Evolutionary conservation across 441 rosid genomes (phyloP), one percentile per base, ranked within the genome.

Genomic region (Arabidopsis lyrata): DNA sequence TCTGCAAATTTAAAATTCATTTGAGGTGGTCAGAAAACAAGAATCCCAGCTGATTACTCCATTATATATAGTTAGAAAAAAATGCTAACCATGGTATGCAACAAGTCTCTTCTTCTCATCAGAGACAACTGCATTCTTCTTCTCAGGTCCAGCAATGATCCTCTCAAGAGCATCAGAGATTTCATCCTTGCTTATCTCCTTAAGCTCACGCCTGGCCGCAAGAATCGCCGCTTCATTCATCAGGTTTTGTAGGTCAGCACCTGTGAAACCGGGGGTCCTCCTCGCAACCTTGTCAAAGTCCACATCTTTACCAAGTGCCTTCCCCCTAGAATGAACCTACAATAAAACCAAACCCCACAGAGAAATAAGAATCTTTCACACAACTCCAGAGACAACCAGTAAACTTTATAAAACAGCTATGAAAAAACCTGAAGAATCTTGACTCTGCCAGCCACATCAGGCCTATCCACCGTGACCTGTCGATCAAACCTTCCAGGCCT

Each of bases 141-240:
- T 93, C 83, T 93, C 98, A 5, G 98, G 98, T 52, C 98, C 98
- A 22, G 97, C 98, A 81, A 91, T 94, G 64, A 94, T 94, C 81
- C 98, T 88, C 83, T 93, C 98, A 31, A 93, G 80, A 64, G 97
- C 98, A 88, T 93, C 98, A 0, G 97, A 82, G 67, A 93, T 93
- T 84, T 91, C 98, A 65, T 93, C 98, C 73, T 93, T 91, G 83
- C 98, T 93, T 62, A 93, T 91, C 82, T 93, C 97, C 87, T 93
- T 93, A 14, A 93, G 96, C 66, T 91, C 93, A 59, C 97, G 94
- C 74, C 97, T 86, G 41, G 98, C 98, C 5, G 98, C 96, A 66
- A 92, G 88, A 75, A 92, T 92, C 56, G 98, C 98, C 4, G 98
- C 98, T 77, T 93, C 98, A 66, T 91, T 93, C 98, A 93, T 93